Base-by-base conservation (phyloP, 257 asterid species). In the Haberlea rhodopensis region DNA sequence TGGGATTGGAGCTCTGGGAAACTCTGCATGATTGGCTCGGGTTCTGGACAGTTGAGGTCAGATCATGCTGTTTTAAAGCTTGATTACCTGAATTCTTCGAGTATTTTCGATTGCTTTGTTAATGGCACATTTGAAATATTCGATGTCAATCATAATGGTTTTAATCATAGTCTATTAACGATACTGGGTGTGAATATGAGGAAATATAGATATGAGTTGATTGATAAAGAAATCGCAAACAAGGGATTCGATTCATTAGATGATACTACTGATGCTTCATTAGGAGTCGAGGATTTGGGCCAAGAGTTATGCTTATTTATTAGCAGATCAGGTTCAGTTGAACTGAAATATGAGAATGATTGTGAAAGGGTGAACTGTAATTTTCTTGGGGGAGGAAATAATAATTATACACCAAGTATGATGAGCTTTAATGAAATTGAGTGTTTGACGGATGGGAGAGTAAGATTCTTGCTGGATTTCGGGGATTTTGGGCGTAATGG, bases 21-120 rank as follows among this genome's bases (percentile, higher is more conserved):
- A 71, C 85, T 91, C 19, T 91, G 97, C 66, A 83, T 88, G 96
- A 76, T 86, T 8, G 95, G 94, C 15, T 61, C 87, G 19, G 96
- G 95, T 69, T 48, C 53, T 32, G 77, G 79, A 16, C 75, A 56
- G 68, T 69, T 65, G 7, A 66, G 79, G 51, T 74, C 75, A 43
- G 45, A 65, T 71, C 65, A 73, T 45, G 83, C 74, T 54, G 94
- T 84, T 80, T 75, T 91, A 82, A 88, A n/a, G n/a, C n/a, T n/a
- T n/a, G n/a, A n/a, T n/a, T n/a, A n/a, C n/a, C n/a, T n/a, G n/a
- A n/a, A n/a, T 79, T 73, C 84, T 11, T 88, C 94, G 22, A 78
- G 54, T 62, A 82, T 91, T 29, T 84, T 82, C 68, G 73, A 31
- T 76, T 75, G 94, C 73, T 76, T 86, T 23, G 90, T 84, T 73